Evolutionary conservation across 2,329 filamentous ascomycete genomes (phyloP).

Genomic region (Teratosphaeriaceae sp.): DNA sequence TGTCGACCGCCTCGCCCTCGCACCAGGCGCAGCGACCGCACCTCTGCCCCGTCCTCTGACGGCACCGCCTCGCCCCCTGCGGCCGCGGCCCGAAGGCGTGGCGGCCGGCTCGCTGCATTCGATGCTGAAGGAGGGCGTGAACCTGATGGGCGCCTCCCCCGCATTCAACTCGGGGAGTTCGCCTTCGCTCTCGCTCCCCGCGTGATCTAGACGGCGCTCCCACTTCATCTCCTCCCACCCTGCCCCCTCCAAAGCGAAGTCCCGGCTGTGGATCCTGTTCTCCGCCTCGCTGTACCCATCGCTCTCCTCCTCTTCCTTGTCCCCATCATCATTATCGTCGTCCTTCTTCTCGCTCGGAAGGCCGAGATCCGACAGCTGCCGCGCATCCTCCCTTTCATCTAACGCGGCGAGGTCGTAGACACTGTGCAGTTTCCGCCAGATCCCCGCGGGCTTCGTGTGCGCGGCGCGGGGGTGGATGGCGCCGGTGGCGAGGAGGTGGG

Average conservation of each 20-base stretch:
- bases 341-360: conserved; percentile 31
- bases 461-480: conserved; percentile 28
- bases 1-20: conserved; percentile 17
- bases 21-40: conserved; percentile 9
- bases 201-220: conserved; percentile 28
- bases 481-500: conserved; percentile 26
- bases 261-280: conserved; percentile 32
- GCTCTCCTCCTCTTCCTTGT: conserved; percentile 28
- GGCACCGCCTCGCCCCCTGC: conserved; percentile 1
- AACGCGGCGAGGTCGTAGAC: conserved; percentile 82
- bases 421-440: conserved; percentile 79
- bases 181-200: conserved; percentile 16
- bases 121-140: conserved; percentile 27
- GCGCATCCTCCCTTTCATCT: conserved; percentile 69
- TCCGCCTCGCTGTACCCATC: conserved; percentile 31
- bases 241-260: conserved; percentile 38
- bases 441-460: conserved; percentile 83
- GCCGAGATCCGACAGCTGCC: conserved; percentile 42
- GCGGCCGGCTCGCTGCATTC: conserved; percentile 20
- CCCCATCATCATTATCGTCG: no score
- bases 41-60: conserved; percentile 7
- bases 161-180: conserved; percentile 27
- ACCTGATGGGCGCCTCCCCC: conserved; percentile 25
- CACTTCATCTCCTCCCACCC: conserved; percentile 38
- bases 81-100: conserved; percentile 15